Conservation (phyloP, 2,329 filamentous ascomycete species). For the Cordyceps farinosa region DNA sequence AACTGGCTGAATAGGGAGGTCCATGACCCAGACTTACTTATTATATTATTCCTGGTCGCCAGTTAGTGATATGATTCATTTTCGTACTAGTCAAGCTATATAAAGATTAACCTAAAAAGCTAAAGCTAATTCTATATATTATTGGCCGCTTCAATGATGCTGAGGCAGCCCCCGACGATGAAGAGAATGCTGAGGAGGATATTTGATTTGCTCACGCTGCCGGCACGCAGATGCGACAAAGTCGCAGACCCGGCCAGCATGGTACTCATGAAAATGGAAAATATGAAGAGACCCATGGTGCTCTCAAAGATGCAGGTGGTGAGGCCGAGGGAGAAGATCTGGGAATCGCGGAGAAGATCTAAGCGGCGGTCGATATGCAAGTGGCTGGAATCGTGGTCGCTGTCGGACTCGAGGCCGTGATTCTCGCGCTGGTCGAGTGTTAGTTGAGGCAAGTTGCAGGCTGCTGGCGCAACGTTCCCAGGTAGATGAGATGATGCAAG, state of each 20-base stretch:
- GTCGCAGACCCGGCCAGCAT: conserved; percentile 53
- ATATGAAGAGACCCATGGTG: conserved; percentile 60
- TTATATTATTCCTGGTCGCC: no score
- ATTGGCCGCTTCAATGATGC: no score
- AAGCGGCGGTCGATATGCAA: neutral
- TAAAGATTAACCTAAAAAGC: no score
- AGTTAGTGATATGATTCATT: no score
- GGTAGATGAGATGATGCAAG: conserved; percentile 38
- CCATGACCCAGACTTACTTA: conserved; percentile 48
- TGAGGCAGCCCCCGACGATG: no score
- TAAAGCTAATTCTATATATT: no score
- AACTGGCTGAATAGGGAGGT: conserved; percentile 37
- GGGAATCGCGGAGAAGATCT: conserved; percentile 13
- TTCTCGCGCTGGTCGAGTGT: conserved; percentile 25
- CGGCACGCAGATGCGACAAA: no score
- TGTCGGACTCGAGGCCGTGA: conserved; percentile 21
- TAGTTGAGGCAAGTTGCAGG: neutral
- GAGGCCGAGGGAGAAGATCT: conserved; percentile 48
- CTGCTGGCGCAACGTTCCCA: neutral
- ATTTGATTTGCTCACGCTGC: no score
- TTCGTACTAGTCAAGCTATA: no score
- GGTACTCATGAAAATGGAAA: conserved; percentile 53
- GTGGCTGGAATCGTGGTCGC: neutral
- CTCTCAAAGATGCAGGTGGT: conserved; percentile 58
- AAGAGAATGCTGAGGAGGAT: no score